A percentile compares a stretch with the other conserved stretches of the same genome.
Conservation (phyloP, 768 basidiomycete genomes). For the Gyrodon lividus region DNA sequence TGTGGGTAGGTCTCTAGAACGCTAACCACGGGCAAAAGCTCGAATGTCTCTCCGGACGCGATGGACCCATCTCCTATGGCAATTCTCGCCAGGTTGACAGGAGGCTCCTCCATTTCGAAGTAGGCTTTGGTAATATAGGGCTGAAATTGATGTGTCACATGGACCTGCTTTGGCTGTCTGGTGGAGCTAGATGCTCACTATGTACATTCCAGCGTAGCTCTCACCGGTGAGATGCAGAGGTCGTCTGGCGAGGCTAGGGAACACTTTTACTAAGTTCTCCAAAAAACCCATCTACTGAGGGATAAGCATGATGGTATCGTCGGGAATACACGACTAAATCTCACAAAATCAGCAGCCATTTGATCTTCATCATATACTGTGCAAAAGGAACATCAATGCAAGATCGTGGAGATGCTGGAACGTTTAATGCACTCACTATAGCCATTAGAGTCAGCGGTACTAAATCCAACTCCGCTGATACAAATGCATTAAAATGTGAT, state of each 20-base stretch:
- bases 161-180: neutral
- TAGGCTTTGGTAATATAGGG: constrained; percentile 77
- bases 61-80: constrained; percentile 71
- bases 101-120: constrained; percentile 60
- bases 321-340: constrained; percentile 16
- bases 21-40: constrained; percentile 55
- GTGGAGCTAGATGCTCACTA: constrained; percentile 40
- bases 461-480: constrained; percentile 56
- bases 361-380: constrained; percentile 63
- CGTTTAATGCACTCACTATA: constrained; percentile 44
- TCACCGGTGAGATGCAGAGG: constrained; percentile 72
- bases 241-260: constrained; percentile 63
- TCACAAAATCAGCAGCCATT: constrained; percentile 51
- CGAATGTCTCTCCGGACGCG: constrained; percentile 48
- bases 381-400: neutral
- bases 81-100: constrained; percentile 65
- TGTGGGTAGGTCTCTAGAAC: constrained; percentile 74
- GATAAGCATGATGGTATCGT: constrained; percentile 1
- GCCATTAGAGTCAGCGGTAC: constrained; percentile 61
- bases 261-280: constrained; percentile 68
- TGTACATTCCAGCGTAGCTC: constrained; percentile 74
- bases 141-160: constrained; percentile 35
- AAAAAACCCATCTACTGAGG: constrained; percentile 64
- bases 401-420: neutral
- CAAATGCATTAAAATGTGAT: constrained; percentile 2